Evolutionary conservation across 148 eudicot species (phyloP), one percentile per base, ranked within the genome.

Genomic region (Rhododendron vialii): DNA sequence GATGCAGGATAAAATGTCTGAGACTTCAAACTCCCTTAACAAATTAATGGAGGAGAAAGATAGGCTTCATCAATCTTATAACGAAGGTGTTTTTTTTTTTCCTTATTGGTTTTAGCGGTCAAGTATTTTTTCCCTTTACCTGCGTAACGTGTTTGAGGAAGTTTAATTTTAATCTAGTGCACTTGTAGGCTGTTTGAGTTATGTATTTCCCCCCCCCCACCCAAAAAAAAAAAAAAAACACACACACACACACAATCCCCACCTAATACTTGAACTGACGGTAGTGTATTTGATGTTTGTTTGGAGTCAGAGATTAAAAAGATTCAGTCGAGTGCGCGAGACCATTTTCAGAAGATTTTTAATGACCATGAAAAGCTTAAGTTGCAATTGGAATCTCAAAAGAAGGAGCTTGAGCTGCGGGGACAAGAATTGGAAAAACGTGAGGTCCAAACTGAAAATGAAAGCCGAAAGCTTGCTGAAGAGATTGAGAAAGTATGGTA

Each of bases 311-410:
- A 94, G 86, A 88, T 97, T 63, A 93, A 90, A 86, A 95, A 94
- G 91, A 94, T 97, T 36, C 96, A 95, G 91, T 61, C 84, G n/a
- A 93, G 92, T 81, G 96, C 98, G 78, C 93, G 93, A 82, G 95
- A 95, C 45, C 96, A 97, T 90, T 94, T 93, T 76, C 92, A 91
- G 90, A 97, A 91, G 92, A 95, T 95, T 48, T 93, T 92, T 61
- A 92, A 91, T 85, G 99, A 95, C 79, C 99, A 97, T 82, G 91
- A 89, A 75, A 97, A 93, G 95, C 91, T 94, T 61, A 97, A 97
- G 90, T 22, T 79, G 87, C 96, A 93, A 89, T 77, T 97, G 77
- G 98, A 97, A 88, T 88, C 88, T 78, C 92, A 94, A 89, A 93
- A 87, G 87, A 87, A 74, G 86, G 94, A 91, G 78, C 98, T 95